A percentile compares a stretch with the other conserved stretches of the same genome.
phyloP scores from a whole-genome alignment of 1,284 basidiomycete genomes.

The Melampsora occidentalis region DNA sequence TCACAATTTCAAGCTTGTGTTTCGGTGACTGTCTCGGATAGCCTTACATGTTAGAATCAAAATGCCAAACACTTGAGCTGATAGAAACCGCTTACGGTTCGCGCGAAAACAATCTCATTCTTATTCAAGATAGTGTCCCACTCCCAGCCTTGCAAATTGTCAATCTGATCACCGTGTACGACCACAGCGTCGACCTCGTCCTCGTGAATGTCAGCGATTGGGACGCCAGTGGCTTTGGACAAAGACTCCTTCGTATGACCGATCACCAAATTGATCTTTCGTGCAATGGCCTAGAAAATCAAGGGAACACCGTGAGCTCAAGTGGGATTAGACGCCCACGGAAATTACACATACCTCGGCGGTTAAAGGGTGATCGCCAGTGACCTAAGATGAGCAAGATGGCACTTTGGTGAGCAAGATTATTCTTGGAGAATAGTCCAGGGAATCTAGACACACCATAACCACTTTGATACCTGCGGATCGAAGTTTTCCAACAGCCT shows the following conservation, averaged over 20 bases:
- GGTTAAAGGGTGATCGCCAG: conserved; percentile 65
- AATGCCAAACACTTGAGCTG: neutral
- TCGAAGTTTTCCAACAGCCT: conserved; percentile 66
- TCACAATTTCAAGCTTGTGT: conserved; percentile 70
- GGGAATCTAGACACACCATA: conserved; percentile 63
- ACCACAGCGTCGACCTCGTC: conserved; percentile 67
- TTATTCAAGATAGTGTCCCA: conserved; percentile 62
- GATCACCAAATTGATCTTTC: conserved; percentile 63
- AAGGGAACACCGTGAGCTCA: no score
- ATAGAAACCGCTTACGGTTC: conserved; percentile 55
- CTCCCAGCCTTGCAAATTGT: conserved; percentile 58
- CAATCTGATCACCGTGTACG: conserved; percentile 63
- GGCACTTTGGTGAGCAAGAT: neutral
- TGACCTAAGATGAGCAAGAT: conserved; percentile 18
- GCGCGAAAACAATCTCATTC: conserved; percentile 68
- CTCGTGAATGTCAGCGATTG: conserved; percentile 64
- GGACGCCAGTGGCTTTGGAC: conserved; percentile 61
- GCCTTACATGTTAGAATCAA: neutral
- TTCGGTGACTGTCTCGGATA: conserved; percentile 59
- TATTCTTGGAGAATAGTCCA: neutral
- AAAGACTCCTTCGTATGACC: conserved; percentile 65
- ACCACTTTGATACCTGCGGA: conserved; percentile 69
- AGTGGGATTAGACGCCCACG: neutral
- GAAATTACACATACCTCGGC: conserved; percentile 43
- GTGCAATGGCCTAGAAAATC: conserved; percentile 59